Evolutionary conservation across 2,329 filamentous ascomycete genomes (phyloP), one percentile per base, ranked within the genome.

Genomic region (Stylonectria norvegica): DNA sequence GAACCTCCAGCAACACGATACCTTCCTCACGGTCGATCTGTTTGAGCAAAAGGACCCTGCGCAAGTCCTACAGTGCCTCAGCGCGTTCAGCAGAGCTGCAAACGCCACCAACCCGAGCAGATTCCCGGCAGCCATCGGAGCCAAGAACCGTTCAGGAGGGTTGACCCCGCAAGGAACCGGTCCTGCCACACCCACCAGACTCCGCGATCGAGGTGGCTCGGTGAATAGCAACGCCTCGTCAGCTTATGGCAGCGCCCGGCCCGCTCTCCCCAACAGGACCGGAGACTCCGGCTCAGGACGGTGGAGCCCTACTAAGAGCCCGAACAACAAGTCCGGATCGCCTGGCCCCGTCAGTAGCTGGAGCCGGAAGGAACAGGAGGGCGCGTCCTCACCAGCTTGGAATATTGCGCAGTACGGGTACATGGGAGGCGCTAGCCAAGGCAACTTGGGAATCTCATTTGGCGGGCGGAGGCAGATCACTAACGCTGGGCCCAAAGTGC

Each of bases 321-420:
- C 80, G 2, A 55, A 57, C 31, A 78, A 73, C 20, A 73, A 75
- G 20, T 63, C 73, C 11, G 64, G 70, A 43, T 75, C 81, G 36
- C 72, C 78, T 27, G 59, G 66, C 20, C 65, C 71, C 2, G 79
- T 91, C 47, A 95, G 86, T 60, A 94, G 82, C 65, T 97, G 93
- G 93, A 95, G 87, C 65, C 94, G 81, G 62, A 87, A 78, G 63
- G 77, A 79, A 40, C 88, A 96, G 53, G 86, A 96, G 63, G 79
- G 79, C 12, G 76, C 75, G 31, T 96, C 90, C 2, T 76, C 83
- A 18, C 93, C 93, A 0, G 93, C 93, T 2, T 98, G 93, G 93
- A 98, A 97, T 61, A 97, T 97, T 54, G 86, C 90, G 42, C 93
- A 98, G 62, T 98, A 98, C 61, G 90, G 93, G 6, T 98, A 96